phyloP scores from a whole-genome alignment of 116 monocot genomes.

The Trichopus zeylanicus region DNA sequence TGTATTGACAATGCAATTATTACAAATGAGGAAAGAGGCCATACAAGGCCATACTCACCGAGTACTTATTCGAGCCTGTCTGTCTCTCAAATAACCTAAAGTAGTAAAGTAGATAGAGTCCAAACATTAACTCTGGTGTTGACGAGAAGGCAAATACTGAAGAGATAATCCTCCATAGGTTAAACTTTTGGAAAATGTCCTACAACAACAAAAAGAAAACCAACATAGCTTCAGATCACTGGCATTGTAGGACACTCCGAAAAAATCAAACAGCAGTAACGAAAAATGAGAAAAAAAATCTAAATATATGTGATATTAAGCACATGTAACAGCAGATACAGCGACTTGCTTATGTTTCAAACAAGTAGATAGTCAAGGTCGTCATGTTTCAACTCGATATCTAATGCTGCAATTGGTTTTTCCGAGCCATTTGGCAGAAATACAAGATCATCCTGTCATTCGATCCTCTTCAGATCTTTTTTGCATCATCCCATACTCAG shows the following conservation, averaged over 20 bases:
- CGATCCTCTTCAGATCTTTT: too few relatives aligned
- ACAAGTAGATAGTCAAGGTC: too few relatives aligned
- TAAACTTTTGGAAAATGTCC: slow-evolving; percentile 33
- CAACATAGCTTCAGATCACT: background rate
- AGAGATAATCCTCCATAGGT: slow-evolving; percentile 32
- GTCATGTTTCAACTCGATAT: too few relatives aligned
- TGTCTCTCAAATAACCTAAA: slow-evolving; percentile 72
- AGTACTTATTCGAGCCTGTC: slow-evolving; percentile 64
- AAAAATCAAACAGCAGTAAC: too few relatives aligned
- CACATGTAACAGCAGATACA: background rate
- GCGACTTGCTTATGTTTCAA: too few relatives aligned
- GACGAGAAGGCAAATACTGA: slow-evolving; percentile 58
- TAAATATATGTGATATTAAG: background rate
- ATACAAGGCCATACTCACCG: slow-evolving; percentile 19
- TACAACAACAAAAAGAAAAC: slow-evolving; percentile 12
- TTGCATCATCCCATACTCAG: too few relatives aligned
- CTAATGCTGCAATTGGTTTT: too few relatives aligned
- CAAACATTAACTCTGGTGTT: slow-evolving; percentile 57
- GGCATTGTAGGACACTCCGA: background rate
- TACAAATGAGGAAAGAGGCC: background rate
- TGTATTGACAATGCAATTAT: background rate
- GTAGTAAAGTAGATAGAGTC: slow-evolving; percentile 57
- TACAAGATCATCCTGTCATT: too few relatives aligned
- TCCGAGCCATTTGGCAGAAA: too few relatives aligned
- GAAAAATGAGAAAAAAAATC: too few relatives aligned